These are phyloP conservation scores for Dictyostelium brefeldianum DNA, from an alignment of 78 protist genomes.

Conservation along the genomic window DNA sequence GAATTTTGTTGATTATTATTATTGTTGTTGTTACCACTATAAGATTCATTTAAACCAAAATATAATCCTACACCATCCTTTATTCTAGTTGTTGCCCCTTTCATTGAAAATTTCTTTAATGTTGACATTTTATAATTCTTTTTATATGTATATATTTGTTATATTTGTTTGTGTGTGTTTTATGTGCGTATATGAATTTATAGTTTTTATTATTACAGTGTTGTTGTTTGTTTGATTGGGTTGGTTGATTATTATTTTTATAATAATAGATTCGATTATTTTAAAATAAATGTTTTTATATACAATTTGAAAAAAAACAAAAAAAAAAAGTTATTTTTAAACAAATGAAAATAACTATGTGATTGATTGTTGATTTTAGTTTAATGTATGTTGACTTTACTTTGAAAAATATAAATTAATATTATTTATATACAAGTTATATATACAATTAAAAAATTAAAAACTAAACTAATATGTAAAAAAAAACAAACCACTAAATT, in stretches of 20 bases:
- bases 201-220: background rate
- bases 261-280: background rate
- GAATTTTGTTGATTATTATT: background rate
- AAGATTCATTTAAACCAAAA: conserved; percentile 33
- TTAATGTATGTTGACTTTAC: too few species aligned
- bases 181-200: background rate
- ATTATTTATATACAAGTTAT: too few species aligned
- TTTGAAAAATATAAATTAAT: too few species aligned
- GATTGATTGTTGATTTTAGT: too few species aligned
- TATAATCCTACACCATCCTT: conserved; percentile 75
- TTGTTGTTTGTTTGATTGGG: background rate
- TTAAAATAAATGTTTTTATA: too few species aligned
- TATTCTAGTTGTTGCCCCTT: conserved; percentile 58
- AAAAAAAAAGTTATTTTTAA: background rate
- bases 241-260: background rate
- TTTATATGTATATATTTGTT: background rate
- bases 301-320: background rate
- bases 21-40: too few species aligned
- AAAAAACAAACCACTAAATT: too few species aligned
- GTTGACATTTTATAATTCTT: background rate
- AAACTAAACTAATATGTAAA: too few species aligned
- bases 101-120: conserved; percentile 50
- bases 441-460: too few species aligned
- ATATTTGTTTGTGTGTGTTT: background rate
- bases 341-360: too few species aligned